Evolutionary conservation across 164 flowering plant genomes (phyloP), one percentile per base, ranked within the genome.

Genomic region (Aristolochia fimbriata): DNA sequence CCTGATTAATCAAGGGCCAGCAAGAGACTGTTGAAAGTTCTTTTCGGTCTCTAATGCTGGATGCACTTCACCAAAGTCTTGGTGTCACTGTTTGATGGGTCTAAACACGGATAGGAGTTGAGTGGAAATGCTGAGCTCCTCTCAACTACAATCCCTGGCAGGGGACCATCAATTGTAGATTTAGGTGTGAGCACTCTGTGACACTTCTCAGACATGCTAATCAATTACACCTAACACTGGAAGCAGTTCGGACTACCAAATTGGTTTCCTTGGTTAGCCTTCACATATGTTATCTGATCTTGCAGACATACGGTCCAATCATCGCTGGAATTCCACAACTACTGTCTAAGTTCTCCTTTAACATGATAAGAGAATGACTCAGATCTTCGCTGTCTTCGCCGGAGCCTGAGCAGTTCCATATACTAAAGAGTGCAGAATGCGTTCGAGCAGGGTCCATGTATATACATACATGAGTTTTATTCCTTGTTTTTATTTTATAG

Each of bases 311-410:
- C 63, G 88, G 96, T 22, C 75, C 78, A 0, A 58, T 88, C 47
- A 84, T 88, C 54, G 65, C 93, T n/a, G 84, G 82, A 61, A 73
- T 86, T 15, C 93, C 93, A 6, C 84, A 75, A 71, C 74, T 86
- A 71, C 80, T 86, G 3, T 86, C 93, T 0, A 86, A 72, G 54
- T 83, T 78, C 76, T 74, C 92, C 57, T 72, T 82, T 83, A 80
- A 84, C 73, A 61, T 76, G 3, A 58, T 79, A 9, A 74, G 73
- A 23, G 19, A 54, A 45, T 77, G 62, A 72, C 46, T 51, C 13
- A 17, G 51, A 37, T 23, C n/a, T 41, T 11, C 2, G 58, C 41
- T 57, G 23, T 22, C 56, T 52, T 10, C 12, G 43, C 43, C 8
- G 43, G 10, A 37, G 9, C 10, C 8, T 37, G 43, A 37, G 43